Conservation (phyloP, 768 basidiomycete species). For the Kockovaella imperatae region DNA sequence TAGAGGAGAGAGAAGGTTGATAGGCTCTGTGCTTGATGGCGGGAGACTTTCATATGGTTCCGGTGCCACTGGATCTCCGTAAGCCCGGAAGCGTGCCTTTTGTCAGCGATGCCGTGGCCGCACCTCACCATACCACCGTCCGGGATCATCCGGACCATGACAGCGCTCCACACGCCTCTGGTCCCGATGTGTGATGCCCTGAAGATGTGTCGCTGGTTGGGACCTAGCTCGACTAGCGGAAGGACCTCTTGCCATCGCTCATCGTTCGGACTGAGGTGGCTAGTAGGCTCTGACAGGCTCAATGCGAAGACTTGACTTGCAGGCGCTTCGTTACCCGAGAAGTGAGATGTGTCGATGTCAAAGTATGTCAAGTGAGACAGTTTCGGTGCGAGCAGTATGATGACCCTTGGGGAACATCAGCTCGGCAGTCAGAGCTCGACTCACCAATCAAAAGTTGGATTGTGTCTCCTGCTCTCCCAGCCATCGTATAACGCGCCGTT, state of each 20-base stretch:
- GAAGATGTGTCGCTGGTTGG: slow-evolving; percentile 83
- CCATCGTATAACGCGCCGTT: slow-evolving; percentile 90
- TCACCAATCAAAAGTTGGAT: slow-evolving; percentile 79
- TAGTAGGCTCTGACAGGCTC: slow-evolving; percentile 1
- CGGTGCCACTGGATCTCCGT: slow-evolving; percentile 59
- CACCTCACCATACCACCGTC: slow-evolving; percentile 86
- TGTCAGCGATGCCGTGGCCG: neutral
- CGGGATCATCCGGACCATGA: slow-evolving; percentile 91
- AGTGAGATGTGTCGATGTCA: slow-evolving; percentile 91
- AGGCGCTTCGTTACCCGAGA: slow-evolving; percentile 70
- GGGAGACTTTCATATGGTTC: slow-evolving; percentile 37
- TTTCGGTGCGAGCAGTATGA: slow-evolving; percentile 72
- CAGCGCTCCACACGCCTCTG: slow-evolving; percentile 34
- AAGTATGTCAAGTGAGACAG: slow-evolving; percentile 66
- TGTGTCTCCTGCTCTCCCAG: slow-evolving; percentile 90
- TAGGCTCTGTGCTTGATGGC: slow-evolving; percentile 40
- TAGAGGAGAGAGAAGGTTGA: slow-evolving; percentile 86
- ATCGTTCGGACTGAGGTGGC: slow-evolving; percentile 16
- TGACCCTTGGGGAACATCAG: slow-evolving; percentile 56
- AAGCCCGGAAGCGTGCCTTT: slow-evolving; percentile 85
- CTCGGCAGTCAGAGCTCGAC: slow-evolving; percentile 10
- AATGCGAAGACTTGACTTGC: slow-evolving; percentile 63
- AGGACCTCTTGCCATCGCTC: slow-evolving; percentile 64
- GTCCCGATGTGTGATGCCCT: slow-evolving; percentile 51
- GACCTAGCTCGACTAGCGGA: slow-evolving; percentile 66